phyloP scores from a whole-genome alignment of 371 early-diverging fungal genomes.

The Mortierella sp. region DNA sequence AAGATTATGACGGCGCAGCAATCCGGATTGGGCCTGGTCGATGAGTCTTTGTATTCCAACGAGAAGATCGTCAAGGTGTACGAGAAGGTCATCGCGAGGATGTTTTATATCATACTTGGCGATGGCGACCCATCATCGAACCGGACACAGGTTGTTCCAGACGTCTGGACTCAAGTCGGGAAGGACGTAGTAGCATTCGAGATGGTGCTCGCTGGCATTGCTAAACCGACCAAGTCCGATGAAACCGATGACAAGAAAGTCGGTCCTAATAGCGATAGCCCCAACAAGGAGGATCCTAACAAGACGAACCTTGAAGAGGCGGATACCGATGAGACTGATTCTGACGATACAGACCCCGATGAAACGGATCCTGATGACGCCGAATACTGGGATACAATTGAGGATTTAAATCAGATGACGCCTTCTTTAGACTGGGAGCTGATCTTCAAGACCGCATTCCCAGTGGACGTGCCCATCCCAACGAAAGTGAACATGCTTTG shows the following conservation, averaged over 20 bases:
- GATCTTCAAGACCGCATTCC: conserved; percentile 38
- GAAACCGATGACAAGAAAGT: background rate
- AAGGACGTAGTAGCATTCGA: conserved; percentile 35
- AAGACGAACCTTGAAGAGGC: background rate
- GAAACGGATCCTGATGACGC: conserved; percentile 10
- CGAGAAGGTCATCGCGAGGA: conserved; percentile 20
- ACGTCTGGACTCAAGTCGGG: conserved; percentile 18
- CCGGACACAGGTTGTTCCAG: conserved; percentile 1
- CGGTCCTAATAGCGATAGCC: background rate
- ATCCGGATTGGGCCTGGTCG: conserved; percentile 27
- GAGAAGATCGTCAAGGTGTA: conserved; percentile 25
- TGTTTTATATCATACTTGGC: conserved; percentile 39
- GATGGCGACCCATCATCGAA: conserved; percentile 13
- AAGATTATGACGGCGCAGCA: conserved; percentile 31
- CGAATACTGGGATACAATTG: conserved; percentile 32
- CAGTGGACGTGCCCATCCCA: conserved; percentile 19
- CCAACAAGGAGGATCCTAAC: background rate
- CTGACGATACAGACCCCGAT: conserved; percentile 1
- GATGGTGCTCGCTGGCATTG: conserved; percentile 30
- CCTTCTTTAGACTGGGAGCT: conserved; percentile 32
- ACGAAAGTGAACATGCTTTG: conserved; percentile 22
- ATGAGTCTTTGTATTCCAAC: conserved; percentile 17
- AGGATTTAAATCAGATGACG: conserved; percentile 20
- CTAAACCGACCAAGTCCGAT: background rate
- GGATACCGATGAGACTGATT: background rate